Conservation (phyloP, 2,329 filamentous ascomycete genomes). For the Botrytis fragariae region DNA sequence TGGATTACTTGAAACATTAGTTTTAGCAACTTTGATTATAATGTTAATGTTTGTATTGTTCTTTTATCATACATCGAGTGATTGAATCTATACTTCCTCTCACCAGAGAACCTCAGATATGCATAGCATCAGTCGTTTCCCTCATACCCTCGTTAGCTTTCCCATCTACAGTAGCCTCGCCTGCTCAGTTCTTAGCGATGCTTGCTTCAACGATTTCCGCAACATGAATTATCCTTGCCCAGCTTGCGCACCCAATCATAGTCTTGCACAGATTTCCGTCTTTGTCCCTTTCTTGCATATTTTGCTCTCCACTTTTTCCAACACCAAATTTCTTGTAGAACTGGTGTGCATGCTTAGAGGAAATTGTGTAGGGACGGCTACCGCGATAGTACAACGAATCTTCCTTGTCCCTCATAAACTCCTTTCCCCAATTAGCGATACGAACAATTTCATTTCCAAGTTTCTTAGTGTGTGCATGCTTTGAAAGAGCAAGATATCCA, state of each 20-base stretch:
- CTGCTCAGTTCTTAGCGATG: background rate
- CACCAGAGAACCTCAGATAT: background rate
- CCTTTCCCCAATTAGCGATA: conserved; percentile 27
- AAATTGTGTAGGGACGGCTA: conserved; percentile 27
- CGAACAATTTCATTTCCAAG: conserved; percentile 21
- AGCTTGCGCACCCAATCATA: conserved; percentile 28
- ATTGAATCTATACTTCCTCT: background rate
- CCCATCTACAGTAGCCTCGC: background rate
- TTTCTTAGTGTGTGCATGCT: conserved; percentile 12
- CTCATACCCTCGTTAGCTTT: background rate
- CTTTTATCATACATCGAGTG: background rate
- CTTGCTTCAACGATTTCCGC: conserved; percentile 16
- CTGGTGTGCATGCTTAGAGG: conserved; percentile 19
- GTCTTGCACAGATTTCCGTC: conserved; percentile 29
- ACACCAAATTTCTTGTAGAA: conserved; percentile 25
- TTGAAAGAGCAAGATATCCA: conserved; percentile 25
- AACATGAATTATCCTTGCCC: conserved; percentile 25
- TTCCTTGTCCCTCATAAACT: conserved; percentile 25
- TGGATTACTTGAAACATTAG: background rate
- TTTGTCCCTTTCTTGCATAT: conserved; percentile 27
- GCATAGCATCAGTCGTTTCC: background rate
- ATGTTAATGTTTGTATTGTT: background rate
- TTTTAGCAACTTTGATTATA: background rate
- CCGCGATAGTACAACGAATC: conserved; percentile 28
- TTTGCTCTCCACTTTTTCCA: conserved; percentile 20